These are phyloP conservation scores for Lachnellula subtilissima DNA, from an alignment of 2,329 filamentous ascomycete genomes.

Conservation along the genomic window DNA sequence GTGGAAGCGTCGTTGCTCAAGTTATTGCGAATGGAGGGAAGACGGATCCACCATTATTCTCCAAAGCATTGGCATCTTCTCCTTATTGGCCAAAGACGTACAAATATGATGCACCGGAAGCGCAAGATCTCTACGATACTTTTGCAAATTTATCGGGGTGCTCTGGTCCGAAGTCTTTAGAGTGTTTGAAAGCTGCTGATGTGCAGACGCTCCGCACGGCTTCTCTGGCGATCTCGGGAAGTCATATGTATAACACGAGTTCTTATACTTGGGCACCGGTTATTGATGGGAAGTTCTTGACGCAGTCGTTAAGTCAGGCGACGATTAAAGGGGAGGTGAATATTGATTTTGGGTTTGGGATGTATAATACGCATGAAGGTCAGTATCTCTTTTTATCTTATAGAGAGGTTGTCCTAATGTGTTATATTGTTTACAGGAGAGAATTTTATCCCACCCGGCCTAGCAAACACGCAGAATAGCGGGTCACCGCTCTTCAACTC, in stretches of 20 bases:
- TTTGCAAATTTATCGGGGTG: constrained; percentile 42
- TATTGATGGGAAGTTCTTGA: constrained; percentile 51
- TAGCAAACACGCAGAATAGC: constrained; percentile 33
- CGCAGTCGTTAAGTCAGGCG: constrained; percentile 40
- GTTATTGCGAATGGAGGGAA: constrained; percentile 43
- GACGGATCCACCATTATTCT: constrained; percentile 41
- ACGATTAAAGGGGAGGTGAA: constrained; percentile 37
- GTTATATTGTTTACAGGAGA: constrained; percentile 38
- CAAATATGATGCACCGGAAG: constrained; percentile 41
- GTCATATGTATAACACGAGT: constrained; percentile 49
- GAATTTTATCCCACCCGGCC: constrained; percentile 52
- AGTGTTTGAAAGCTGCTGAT: constrained; percentile 50
- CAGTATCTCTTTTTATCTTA: background rate
- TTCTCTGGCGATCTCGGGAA: constrained; percentile 42
- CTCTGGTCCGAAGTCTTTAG: constrained; percentile 39
- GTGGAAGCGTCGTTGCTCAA: constrained; percentile 48
- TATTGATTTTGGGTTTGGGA: constrained; percentile 44
- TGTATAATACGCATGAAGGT: constrained; percentile 56
- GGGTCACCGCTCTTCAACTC: constrained; percentile 44
- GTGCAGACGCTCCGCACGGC: constrained; percentile 50
- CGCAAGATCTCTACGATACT: constrained; percentile 41
- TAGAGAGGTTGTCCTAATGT: background rate
- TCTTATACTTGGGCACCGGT: constrained; percentile 58
- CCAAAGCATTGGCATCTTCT: constrained; percentile 44
- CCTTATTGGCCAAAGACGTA: constrained; percentile 54